These are phyloP conservation scores for Flaveria brownii DNA, from an alignment of 129 eudicot species.

Conservation along the genomic window DNA sequence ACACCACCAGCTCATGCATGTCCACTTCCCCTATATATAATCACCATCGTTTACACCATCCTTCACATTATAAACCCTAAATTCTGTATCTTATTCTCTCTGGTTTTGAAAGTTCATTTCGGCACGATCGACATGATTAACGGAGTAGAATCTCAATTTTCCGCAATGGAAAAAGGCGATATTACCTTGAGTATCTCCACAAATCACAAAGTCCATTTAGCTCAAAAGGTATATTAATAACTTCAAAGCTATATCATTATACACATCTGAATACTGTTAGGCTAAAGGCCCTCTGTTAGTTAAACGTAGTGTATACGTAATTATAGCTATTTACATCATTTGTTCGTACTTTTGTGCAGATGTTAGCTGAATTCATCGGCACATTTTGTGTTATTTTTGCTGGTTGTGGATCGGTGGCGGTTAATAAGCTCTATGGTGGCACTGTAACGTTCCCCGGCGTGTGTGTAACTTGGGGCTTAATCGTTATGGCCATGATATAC, in stretches of 20 bases:
- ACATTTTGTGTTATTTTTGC: conserved; percentile 57
- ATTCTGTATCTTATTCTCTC: too few relatives aligned
- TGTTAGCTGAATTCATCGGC: conserved; percentile 63
- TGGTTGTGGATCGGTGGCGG: conserved; percentile 69
- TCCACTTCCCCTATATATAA: background rate
- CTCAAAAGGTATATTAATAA: conserved; percentile 33
- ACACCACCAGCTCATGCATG: background rate
- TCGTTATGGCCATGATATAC: conserved; percentile 59
- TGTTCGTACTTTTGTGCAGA: conserved; percentile 17
- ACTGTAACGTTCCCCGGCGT: conserved; percentile 60
- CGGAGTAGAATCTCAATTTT: conserved; percentile 8
- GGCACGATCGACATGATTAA: conserved; percentile 5
- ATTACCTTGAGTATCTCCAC: conserved; percentile 21
- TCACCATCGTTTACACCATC: background rate
- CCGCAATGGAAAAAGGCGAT: conserved; percentile 32
- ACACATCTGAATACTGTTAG: too few relatives aligned
- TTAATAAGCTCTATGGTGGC: conserved; percentile 59
- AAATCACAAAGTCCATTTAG: conserved; percentile 23
- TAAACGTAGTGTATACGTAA: background rate
- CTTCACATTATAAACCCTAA: background rate
- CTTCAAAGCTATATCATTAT: too few relatives aligned
- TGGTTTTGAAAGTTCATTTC: background rate
- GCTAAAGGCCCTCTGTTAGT: too few relatives aligned
- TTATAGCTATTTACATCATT: background rate
- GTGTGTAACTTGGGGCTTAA: conserved; percentile 63